Evolutionary conservation across 352 stramenopile genomes (phyloP), one percentile per base, ranked within the genome.

Genomic region (Phytophthora podocarpi): DNA sequence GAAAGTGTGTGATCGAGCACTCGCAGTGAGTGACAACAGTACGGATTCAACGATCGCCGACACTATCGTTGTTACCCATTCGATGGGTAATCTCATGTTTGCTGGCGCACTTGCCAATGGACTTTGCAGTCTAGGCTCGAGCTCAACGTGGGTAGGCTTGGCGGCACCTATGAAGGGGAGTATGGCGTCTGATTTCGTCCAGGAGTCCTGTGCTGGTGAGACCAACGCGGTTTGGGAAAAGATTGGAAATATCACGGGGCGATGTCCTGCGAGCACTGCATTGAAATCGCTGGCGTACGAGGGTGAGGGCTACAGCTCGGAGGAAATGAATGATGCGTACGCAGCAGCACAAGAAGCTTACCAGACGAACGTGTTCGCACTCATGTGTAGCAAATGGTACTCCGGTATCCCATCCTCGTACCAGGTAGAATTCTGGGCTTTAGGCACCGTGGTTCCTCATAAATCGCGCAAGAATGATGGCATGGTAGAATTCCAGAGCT

Each of bases 401-500:
- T n/a, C n/a, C n/a, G n/a, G n/a, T n/a, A n/a, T n/a, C n/a, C n/a
- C n/a, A n/a, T n/a, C n/a, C n/a, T n/a, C n/a, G 2, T 55, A 77
- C 13, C 59, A 67, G 39, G 16, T 18, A 15, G 43, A 34, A 28
- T 72, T 72, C 28, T 59, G 47, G 49, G 24, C 58, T 2, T 16
- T 69, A 21, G 70, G 61, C 11, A 53, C 32, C 15, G 11, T 72
- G 11, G 42, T 72, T n/a, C 61, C 64, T 13, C 72, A 82, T 43
- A 63, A 76, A 32, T 79, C 72, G 8, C 34, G 28, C 3, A 37
- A 64, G 30, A 82, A 70, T 24, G 70, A 76, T 32, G 70, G 70
- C 16, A 45, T 73, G 36, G 65, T 89, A 6, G 77, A 85, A 49
- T 83, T 74, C 42, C 12, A 64, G 0, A 87, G 77, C 56, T 89